A percentile compares a stretch with the other conserved stretches of the same genome.
Evolutionary conservation across 2,329 filamentous ascomycete genomes (phyloP).

Genomic region (Didymella glomerata): DNA sequence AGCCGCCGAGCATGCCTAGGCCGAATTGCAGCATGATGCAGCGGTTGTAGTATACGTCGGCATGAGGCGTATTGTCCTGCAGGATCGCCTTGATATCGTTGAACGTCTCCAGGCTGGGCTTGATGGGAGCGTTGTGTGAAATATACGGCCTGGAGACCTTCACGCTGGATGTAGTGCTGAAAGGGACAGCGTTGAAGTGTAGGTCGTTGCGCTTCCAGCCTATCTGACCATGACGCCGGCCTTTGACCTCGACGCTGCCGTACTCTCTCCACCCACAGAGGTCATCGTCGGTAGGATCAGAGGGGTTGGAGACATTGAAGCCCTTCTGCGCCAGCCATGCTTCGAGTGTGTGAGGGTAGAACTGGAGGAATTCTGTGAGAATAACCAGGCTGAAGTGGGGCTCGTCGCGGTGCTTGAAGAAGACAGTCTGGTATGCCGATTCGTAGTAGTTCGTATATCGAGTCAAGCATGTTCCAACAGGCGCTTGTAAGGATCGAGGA

Average conservation of each 20-base stretch:
- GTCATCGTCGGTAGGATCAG: background rate
- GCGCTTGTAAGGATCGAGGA: background rate
- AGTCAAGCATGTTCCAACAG: background rate
- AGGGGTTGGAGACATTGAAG: background rate
- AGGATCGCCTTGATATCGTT: background rate
- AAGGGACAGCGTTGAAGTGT: background rate
- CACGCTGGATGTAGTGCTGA: background rate
- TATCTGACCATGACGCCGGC: background rate
- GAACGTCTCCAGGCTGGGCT: background rate
- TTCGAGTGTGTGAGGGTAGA: slow-evolving; percentile 12
- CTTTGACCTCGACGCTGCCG: background rate
- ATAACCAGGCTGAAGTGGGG: slow-evolving; percentile 8
- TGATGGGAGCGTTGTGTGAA: background rate
- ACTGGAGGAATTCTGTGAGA: slow-evolving; percentile 1
- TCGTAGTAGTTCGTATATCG: background rate
- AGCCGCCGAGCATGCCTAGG: background rate
- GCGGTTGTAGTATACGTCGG: slow-evolving; percentile 2
- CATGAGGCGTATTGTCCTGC: background rate
- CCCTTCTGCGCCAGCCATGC: background rate
- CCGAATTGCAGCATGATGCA: background rate
- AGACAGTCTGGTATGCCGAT: background rate
- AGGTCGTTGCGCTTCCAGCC: background rate
- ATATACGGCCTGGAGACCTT: background rate
- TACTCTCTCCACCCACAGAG: slow-evolving; percentile 8
- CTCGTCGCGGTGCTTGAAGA: slow-evolving; percentile 10